Conservation (phyloP, 208 protist genomes). For the Trypanosoma conorhini region DNA sequence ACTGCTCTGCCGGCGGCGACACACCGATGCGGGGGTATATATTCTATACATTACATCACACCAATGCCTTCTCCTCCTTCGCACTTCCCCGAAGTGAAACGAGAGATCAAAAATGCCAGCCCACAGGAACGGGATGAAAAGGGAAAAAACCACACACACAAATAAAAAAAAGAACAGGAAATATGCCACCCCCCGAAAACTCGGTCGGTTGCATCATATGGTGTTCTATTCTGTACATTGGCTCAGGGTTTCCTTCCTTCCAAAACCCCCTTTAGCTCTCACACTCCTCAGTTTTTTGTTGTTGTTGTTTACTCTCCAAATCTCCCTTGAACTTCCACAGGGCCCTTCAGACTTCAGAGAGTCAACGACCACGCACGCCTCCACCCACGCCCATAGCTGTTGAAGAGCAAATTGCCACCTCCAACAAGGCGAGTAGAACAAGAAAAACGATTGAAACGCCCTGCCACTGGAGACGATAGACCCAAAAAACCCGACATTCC, state of each 20-base stretch:
- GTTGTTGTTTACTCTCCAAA: not conserved
- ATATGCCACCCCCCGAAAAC: not conserved
- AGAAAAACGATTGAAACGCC: not conserved
- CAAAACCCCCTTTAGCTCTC: not conserved
- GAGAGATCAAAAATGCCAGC: not conserved
- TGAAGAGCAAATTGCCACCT: no score
- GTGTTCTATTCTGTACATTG: not conserved
- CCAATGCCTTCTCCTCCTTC: not conserved
- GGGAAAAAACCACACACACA: not conserved
- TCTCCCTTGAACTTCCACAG: not conserved
- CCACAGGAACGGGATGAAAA: not conserved
- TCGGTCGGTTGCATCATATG: not conserved
- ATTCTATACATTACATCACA: not conserved
- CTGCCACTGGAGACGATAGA: no score
- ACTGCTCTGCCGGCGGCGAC: not conserved
- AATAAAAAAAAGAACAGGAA: constrained; percentile 13
- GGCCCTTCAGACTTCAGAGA: not conserved
- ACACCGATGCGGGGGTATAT: not conserved
- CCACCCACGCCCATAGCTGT: no score
- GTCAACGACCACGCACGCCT: no score
- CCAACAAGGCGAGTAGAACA: not conserved
- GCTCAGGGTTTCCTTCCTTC: not conserved
- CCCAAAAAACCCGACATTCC: not conserved
- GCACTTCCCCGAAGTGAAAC: not conserved
- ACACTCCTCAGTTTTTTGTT: constrained; percentile 7